phyloP scores from a whole-genome alignment of 2,329 filamentous ascomycete genomes.

The Exutisphaerella laricina region DNA sequence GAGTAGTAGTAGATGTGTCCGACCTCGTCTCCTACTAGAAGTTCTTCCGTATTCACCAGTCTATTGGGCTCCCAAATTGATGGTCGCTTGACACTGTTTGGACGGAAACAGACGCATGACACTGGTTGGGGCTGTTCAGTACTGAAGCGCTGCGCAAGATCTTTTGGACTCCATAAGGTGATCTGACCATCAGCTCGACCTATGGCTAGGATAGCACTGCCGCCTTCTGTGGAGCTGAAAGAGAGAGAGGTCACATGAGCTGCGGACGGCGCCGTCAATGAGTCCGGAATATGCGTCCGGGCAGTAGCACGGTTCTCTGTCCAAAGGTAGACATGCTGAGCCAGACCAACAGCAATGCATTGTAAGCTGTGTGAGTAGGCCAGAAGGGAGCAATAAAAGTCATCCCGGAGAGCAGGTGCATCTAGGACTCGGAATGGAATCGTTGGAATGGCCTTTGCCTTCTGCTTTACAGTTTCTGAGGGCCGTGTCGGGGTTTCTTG shows the following conservation, averaged over 20 bases:
- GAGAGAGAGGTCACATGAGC: slow-evolving; percentile 72
- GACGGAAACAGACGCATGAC: slow-evolving; percentile 77
- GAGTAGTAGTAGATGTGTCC: slow-evolving; percentile 84
- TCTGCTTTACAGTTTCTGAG: slow-evolving; percentile 11
- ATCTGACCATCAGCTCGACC: slow-evolving; percentile 73
- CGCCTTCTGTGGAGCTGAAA: slow-evolving; percentile 75
- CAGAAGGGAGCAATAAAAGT: slow-evolving; percentile 90
- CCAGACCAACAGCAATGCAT: slow-evolving; percentile 77
- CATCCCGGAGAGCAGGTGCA: slow-evolving; percentile 81
- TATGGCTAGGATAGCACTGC: slow-evolving; percentile 75
- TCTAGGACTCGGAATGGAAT: slow-evolving; percentile 59
- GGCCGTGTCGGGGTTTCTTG: slow-evolving; percentile 10
- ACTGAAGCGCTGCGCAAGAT: slow-evolving; percentile 66
- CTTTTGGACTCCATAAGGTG: slow-evolving; percentile 70
- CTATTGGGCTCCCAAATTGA: slow-evolving; percentile 47
- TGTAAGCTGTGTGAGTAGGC: slow-evolving; percentile 73
- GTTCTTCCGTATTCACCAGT: slow-evolving; percentile 66
- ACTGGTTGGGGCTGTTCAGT: slow-evolving; percentile 66
- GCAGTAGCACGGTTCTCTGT: slow-evolving; percentile 60
- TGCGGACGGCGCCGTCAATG: slow-evolving; percentile 47
- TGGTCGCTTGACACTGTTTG: slow-evolving; percentile 48
- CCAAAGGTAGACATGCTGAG: slow-evolving; percentile 79
- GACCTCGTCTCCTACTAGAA: slow-evolving; percentile 77
- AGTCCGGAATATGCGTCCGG: slow-evolving; percentile 40
- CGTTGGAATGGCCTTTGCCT: slow-evolving; percentile 26